Evolutionary conservation across 768 basidiomycete species (phyloP).

Genomic region (Leccinum rimulosum): DNA sequence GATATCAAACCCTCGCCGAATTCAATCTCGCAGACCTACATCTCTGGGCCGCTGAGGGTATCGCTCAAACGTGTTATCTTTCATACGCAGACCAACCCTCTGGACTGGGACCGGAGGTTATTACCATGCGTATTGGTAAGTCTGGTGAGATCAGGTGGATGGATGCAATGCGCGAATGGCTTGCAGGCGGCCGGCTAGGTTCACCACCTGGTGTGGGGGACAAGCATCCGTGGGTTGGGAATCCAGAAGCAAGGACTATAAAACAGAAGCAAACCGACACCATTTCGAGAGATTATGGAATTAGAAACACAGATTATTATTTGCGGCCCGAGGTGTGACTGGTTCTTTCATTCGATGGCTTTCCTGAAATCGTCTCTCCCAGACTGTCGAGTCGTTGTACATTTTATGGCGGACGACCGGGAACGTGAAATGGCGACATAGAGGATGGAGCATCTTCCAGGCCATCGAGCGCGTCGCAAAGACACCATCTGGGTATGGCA

Average conservation of each 20-base stretch:
- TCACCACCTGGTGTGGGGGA: conserved; percentile 54
- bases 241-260: conserved; percentile 17
- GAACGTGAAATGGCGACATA: conserved; percentile 63
- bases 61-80: conserved; percentile 69
- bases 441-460: conserved; percentile 70
- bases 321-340: conserved; percentile 66
- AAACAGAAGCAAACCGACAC: conserved; percentile 22
- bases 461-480: conserved; percentile 60
- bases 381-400: conserved; percentile 76
- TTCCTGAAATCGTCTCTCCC: conserved; percentile 4
- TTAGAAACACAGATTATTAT: conserved; percentile 48
- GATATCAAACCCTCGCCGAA: conserved; percentile 38
- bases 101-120: conserved; percentile 64
- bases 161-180: conserved; percentile 45
- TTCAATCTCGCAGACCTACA: conserved; percentile 64
- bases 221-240: conserved; percentile 28
- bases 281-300: conserved; percentile 51
- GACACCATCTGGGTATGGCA: conserved; percentile 62
- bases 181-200: conserved; percentile 41
- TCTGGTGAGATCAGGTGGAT: conserved; percentile 26
- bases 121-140: conserved; percentile 36
- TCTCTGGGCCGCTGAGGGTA: conserved; percentile 72
- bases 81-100: conserved; percentile 69
- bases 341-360: neutral
- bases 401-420: conserved; percentile 70